Evolutionary conservation across 1,139 yeast genomes (phyloP).

Genomic region (Kluyveromyces sp.): DNA sequence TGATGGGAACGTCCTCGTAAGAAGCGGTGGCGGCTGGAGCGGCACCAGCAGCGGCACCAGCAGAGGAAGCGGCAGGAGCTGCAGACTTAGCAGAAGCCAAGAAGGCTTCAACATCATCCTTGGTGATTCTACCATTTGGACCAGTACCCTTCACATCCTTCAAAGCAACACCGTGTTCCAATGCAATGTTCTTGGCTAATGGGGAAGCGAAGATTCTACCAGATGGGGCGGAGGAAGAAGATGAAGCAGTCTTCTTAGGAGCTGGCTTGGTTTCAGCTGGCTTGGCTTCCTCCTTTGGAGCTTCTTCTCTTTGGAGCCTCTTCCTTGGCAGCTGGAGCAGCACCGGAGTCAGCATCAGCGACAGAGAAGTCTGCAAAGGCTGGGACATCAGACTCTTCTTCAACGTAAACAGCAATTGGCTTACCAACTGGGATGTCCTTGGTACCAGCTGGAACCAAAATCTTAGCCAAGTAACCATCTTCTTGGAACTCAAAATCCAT

Average conservation of each 20-base stretch:
- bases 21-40: slow-evolving; percentile 48
- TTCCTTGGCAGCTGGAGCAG: slow-evolving; percentile 39
- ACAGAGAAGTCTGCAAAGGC: slow-evolving; percentile 85
- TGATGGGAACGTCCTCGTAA: slow-evolving; percentile 76
- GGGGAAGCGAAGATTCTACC: slow-evolving; percentile 92
- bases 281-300: slow-evolving; percentile 27
- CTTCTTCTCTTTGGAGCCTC: slow-evolving; percentile 33
- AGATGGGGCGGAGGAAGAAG: slow-evolving; percentile 27
- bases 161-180: slow-evolving; percentile 84
- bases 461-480: slow-evolving; percentile 91
- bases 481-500: slow-evolving; percentile 99
- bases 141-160: slow-evolving; percentile 86
- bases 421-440: slow-evolving; percentile 88
- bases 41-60: slow-evolving; percentile 39
- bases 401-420: slow-evolving; percentile 96
- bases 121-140: slow-evolving; percentile 89
- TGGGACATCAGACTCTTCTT: slow-evolving; percentile 71
- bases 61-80: slow-evolving; percentile 35
- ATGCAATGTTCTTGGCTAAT: slow-evolving; percentile 85
- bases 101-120: slow-evolving; percentile 77
- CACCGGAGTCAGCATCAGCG: slow-evolving; percentile 56
- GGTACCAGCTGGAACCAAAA: slow-evolving; percentile 77
- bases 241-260: slow-evolving; percentile 13
- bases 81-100: slow-evolving; percentile 30
- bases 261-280: slow-evolving; percentile 24